Percentiles rank a stretch among this genome's conserved stretches.
phyloP scores from a whole-genome alignment of 1,139 yeast species.

The Sporopachydermia cereana region DNA sequence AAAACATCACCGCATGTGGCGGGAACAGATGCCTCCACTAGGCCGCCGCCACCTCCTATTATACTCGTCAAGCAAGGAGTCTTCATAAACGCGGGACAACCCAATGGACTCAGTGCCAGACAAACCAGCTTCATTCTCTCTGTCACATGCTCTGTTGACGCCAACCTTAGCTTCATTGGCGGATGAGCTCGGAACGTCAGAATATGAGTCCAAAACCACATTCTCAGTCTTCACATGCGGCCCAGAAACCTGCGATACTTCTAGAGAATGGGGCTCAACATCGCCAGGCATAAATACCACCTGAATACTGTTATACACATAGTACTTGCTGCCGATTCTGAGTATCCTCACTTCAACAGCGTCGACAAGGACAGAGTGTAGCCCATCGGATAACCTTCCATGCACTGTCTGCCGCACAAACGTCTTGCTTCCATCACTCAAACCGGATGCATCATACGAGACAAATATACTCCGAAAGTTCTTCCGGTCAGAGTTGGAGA shows the following conservation, averaged over 20 bases:
- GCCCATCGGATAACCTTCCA: constrained; percentile 10
- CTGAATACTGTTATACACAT: constrained; percentile 27
- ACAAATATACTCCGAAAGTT: constrained; percentile 26
- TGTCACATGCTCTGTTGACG: neutral
- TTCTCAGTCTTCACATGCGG: neutral
- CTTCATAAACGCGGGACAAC: neutral
- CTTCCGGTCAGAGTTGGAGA: constrained; percentile 29
- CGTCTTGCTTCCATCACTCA: constrained; percentile 22
- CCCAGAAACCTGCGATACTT: neutral
- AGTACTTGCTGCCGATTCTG: constrained; percentile 21
- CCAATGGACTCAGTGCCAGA: neutral
- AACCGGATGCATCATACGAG: constrained; percentile 26
- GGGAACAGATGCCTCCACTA: neutral
- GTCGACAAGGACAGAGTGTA: constrained; percentile 15
- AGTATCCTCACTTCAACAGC: constrained; percentile 25
- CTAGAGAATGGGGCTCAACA: neutral
- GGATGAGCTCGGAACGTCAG: neutral
- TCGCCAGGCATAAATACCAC: constrained; percentile 20
- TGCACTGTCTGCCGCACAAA: constrained; percentile 24
- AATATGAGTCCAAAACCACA: neutral
- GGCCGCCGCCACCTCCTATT: neutral
- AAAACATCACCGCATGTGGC: constrained; percentile 9
- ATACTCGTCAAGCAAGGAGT: constrained; percentile 1
- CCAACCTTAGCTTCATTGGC: neutral
- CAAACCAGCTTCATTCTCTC: neutral